phyloP scores from a whole-genome alignment of 176 grass and related monocot species.

The Dactylis glomerata region DNA sequence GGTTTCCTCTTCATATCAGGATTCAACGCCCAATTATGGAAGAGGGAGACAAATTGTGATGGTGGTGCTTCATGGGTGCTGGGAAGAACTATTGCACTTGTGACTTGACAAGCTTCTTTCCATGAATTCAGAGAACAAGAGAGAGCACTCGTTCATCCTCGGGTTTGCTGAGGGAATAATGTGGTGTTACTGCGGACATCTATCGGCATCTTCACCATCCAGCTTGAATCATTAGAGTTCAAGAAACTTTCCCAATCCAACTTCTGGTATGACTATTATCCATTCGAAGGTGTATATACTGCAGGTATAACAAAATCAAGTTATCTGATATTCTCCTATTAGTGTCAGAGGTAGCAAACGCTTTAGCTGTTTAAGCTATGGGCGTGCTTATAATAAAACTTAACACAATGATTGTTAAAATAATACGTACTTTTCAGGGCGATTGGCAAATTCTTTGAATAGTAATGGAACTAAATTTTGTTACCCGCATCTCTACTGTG shows the following conservation, averaged over 20 bases:
- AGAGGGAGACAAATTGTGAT: neutral
- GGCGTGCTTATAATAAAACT: neutral
- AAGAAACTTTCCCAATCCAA: neutral
- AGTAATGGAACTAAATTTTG: neutral
- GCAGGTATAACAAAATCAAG: neutral
- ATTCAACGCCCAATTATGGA: neutral
- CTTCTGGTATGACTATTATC: neutral
- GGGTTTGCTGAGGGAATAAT: neutral
- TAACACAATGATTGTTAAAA: neutral
- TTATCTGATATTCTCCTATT: neutral
- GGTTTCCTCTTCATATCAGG: neutral
- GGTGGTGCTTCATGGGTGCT: neutral
- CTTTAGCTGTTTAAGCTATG: neutral
- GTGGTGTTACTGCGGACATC: neutral
- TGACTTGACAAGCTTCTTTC: neutral
- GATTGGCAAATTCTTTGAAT: neutral
- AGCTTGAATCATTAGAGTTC: neutral
- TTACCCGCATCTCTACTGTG: neutral
- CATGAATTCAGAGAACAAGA: neutral
- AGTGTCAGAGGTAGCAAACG: neutral
- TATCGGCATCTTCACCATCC: neutral
- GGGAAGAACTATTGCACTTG: no score
- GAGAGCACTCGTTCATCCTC: neutral
- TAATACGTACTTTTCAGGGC: neutral
- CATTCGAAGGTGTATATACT: neutral